Evolutionary conservation across 2,329 filamentous ascomycete species (phyloP).

Genomic region (Monilinia fructigena): DNA sequence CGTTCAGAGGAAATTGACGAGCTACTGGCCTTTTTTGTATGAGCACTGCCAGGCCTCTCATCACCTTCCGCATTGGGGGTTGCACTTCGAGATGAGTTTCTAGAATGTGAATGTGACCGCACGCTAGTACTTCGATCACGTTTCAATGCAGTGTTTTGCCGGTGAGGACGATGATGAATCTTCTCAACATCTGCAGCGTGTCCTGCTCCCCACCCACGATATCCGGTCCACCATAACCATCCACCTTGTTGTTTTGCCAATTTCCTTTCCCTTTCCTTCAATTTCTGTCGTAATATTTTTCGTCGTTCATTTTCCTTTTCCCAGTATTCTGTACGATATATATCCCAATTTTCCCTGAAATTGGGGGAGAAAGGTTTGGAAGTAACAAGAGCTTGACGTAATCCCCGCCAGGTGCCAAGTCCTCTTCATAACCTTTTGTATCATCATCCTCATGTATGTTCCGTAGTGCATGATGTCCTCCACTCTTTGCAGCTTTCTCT

Average conservation of each 20-base stretch:
- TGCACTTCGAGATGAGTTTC: slow-evolving; percentile 41
- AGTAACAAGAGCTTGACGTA: slow-evolving; percentile 87
- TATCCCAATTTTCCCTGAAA: slow-evolving; percentile 95
- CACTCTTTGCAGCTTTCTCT: slow-evolving; percentile 56
- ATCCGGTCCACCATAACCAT: slow-evolving; percentile 86
- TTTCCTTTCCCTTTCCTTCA: slow-evolving; percentile 67
- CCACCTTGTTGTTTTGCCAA: slow-evolving; percentile 66
- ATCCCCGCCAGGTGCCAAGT: slow-evolving; percentile 85
- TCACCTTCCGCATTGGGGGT: slow-evolving; percentile 41
- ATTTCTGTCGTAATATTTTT: slow-evolving; percentile 65
- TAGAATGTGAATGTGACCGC: slow-evolving; percentile 38
- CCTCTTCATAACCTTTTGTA: slow-evolving; percentile 74
- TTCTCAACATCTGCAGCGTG: slow-evolving; percentile 39
- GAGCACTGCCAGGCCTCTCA: slow-evolving; percentile 27
- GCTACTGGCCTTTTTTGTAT: slow-evolving; percentile 36
- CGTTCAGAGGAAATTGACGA: slow-evolving; percentile 36
- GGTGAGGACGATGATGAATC: slow-evolving; percentile 33
- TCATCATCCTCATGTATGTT: slow-evolving; percentile 57
- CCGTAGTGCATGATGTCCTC: slow-evolving; percentile 42
- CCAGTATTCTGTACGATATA: slow-evolving; percentile 94
- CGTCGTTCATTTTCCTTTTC: slow-evolving; percentile 92
- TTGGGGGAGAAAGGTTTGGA: slow-evolving; percentile 90
- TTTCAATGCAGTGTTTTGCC: slow-evolving; percentile 30
- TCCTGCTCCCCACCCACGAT: slow-evolving; percentile 52
- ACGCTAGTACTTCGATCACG: slow-evolving; percentile 37